A percentile compares a stretch with the other conserved stretches of the same genome.
Evolutionary conservation across 257 asterid genomes (phyloP).

Genomic region (Vinca minor): DNA sequence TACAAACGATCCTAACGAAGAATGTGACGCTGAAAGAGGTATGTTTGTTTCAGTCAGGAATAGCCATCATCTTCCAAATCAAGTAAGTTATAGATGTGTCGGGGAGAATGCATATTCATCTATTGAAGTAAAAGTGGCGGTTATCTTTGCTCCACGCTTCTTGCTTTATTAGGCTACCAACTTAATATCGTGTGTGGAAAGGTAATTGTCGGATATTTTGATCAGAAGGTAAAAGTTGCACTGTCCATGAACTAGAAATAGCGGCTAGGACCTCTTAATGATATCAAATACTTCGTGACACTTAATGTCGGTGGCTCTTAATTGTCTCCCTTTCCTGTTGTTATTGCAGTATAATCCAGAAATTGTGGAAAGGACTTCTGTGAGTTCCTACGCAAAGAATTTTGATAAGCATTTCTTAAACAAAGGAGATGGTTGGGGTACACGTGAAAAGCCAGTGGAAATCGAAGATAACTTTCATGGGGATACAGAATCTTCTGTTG

Average conservation of each 20-base stretch:
- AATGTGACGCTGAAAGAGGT: constrained; percentile 25
- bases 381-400: constrained; percentile 11
- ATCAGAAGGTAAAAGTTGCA: background rate
- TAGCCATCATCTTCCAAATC: constrained; percentile 3
- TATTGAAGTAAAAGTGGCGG: too few relatives aligned
- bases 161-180: background rate
- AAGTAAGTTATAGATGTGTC: background rate
- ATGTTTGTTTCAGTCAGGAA: constrained; percentile 2
- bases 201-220: background rate
- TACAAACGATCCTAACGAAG: constrained; percentile 29
- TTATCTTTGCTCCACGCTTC: background rate
- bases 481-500: constrained; percentile 18
- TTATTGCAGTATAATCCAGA: background rate
- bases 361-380: constrained; percentile 10
- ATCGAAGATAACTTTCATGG: constrained; percentile 14
- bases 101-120: background rate
- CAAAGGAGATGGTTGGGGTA: constrained; percentile 15
- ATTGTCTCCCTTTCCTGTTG: background rate
- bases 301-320: too few relatives aligned
- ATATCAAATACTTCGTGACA: too few relatives aligned
- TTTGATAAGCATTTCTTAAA: constrained; percentile 8
- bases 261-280: background rate
- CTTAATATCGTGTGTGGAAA: background rate
- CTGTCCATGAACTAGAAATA: background rate
- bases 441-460: constrained; percentile 14